Conservation (phyloP, 2,329 filamentous ascomycete genomes). For the Fusarium pininemorale region DNA sequence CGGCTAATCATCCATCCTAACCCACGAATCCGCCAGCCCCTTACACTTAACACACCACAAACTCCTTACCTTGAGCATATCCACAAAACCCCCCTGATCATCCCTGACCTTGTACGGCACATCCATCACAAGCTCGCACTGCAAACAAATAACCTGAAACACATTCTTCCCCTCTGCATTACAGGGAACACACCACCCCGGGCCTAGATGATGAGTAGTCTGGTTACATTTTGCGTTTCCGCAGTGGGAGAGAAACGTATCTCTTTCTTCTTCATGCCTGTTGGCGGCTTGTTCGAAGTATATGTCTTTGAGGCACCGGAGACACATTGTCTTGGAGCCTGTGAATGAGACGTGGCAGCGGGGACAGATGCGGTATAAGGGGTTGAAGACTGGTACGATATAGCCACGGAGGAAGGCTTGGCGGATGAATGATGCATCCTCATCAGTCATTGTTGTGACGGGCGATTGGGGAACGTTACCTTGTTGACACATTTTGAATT, state of each 20-base stretch:
- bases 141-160: slow-evolving; percentile 20
- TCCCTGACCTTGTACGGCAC: slow-evolving; percentile 16
- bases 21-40: slow-evolving; percentile 21
- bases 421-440: background rate
- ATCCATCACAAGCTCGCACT: slow-evolving; percentile 2
- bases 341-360: background rate
- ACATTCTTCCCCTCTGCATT: background rate
- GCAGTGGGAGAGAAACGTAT: slow-evolving; percentile 14
- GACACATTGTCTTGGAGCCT: slow-evolving; percentile 1
- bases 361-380: background rate
- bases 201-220: slow-evolving; percentile 32
- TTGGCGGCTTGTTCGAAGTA: background rate
- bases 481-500: background rate
- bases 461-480: background rate
- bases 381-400: slow-evolving; percentile 11
- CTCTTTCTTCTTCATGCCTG: background rate
- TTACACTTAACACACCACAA: slow-evolving; percentile 35
- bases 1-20: background rate
- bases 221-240: background rate
- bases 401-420: slow-evolving; percentile 15
- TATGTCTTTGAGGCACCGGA: background rate
- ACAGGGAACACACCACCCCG: slow-evolving; percentile 31
- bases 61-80: slow-evolving; percentile 23
- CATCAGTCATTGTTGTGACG: background rate
- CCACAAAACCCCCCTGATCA: slow-evolving; percentile 16